These are phyloP conservation scores for Hymenoscyphus repandus DNA, from an alignment of 2,329 filamentous ascomycete species.

Conservation along the genomic window DNA sequence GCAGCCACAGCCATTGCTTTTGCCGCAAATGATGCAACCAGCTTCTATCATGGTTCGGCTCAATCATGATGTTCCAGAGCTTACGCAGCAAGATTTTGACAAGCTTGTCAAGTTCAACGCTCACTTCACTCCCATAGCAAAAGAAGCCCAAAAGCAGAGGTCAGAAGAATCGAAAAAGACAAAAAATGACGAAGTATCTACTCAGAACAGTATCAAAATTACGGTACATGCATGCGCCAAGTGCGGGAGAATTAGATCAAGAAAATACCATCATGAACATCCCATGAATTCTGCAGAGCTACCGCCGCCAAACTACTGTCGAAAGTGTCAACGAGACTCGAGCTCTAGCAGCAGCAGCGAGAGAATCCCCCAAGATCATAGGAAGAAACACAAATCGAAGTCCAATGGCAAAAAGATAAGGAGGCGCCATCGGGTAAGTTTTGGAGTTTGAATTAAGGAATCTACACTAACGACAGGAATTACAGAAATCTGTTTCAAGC, in stretches of 20 bases:
- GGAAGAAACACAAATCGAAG: neutral
- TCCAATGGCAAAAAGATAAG: conserved; percentile 6
- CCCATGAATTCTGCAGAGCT: conserved; percentile 29
- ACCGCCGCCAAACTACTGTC: conserved; percentile 33
- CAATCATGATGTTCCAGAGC: no score
- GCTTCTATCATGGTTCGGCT: no score
- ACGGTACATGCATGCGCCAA: conserved; percentile 40
- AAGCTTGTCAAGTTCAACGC: neutral
- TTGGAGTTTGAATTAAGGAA: neutral
- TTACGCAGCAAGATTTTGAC: conserved; percentile 14
- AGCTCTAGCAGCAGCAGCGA: conserved; percentile 12
- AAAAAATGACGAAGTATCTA: neutral
- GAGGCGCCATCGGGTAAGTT: conserved; percentile 1
- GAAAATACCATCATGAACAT: conserved; percentile 35
- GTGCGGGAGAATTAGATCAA: conserved; percentile 38
- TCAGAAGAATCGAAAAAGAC: neutral
- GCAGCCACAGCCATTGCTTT: no score
- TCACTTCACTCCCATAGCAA: neutral
- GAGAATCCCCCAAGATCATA: conserved; percentile 1
- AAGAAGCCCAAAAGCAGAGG: neutral
- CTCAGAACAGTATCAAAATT: conserved; percentile 29
- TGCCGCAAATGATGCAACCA: no score
- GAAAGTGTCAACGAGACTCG: conserved; percentile 33
- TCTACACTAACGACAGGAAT: neutral
- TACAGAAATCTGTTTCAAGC: neutral